Percentiles rank a stretch among this genome's conserved stretches.
These are phyloP conservation scores for Cladosporium sp. DNA, from an alignment of 2,329 filamentous ascomycete species.

Conservation along the genomic window DNA sequence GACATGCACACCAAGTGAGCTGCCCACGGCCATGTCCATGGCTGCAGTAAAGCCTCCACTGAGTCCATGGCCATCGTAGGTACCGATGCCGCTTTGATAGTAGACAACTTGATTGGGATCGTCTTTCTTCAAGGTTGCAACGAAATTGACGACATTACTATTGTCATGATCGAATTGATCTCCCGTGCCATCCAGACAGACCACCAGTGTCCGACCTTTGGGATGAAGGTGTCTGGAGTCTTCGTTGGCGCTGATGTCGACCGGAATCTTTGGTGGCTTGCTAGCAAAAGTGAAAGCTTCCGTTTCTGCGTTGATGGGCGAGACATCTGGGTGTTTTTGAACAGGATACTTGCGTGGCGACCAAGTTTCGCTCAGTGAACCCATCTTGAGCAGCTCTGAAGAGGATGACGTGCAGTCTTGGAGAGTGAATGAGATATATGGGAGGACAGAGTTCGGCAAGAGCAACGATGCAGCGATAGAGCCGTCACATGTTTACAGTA, in stretches of 20 bases:
- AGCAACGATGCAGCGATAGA: background rate
- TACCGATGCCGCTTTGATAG: constrained; percentile 46
- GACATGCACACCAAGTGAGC: constrained; percentile 37
- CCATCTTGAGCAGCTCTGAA: background rate
- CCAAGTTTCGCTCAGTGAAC: background rate
- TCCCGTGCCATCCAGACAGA: constrained; percentile 41
- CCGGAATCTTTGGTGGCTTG: background rate
- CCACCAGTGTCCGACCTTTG: constrained; percentile 4
- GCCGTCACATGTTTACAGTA: background rate
- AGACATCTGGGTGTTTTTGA: background rate
- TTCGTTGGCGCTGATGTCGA: background rate
- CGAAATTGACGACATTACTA: constrained; percentile 61
- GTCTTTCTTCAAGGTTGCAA: constrained; percentile 65
- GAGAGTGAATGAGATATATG: background rate
- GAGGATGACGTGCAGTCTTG: background rate
- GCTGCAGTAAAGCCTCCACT: constrained; percentile 63
- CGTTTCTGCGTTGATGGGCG: background rate
- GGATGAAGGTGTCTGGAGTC: background rate
- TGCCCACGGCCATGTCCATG: constrained; percentile 72
- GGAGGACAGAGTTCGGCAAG: background rate
- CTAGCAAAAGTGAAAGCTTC: constrained; percentile 4
- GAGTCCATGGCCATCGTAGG: constrained; percentile 42
- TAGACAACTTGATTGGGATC: constrained; percentile 39
- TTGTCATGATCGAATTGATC: constrained; percentile 41
- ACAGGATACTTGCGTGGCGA: background rate